Base-by-base conservation (phyloP, 805 yeast genomes). In the Kluyveromyces aestuarii region DNA sequence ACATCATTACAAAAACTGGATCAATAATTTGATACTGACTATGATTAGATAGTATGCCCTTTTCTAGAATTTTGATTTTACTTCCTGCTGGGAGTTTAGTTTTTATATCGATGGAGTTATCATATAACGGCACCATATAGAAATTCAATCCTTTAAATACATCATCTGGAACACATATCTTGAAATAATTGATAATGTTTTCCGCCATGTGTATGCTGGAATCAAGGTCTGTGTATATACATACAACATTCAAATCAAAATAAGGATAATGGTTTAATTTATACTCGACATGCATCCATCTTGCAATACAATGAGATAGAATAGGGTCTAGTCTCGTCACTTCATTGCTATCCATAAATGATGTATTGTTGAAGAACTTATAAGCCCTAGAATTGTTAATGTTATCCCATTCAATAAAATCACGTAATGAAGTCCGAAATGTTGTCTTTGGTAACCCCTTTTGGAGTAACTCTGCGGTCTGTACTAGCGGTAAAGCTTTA, bases 251-350 rank as follows among this genome's bases (percentile, higher is more conserved):
- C 43, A 91, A 69, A 59, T 86, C 89, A 40, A 75, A 72, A 58
- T 82, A 81, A 0, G 90, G 91, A 56, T 79, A 84, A 40, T 76
- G 68, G 53, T 82, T 81, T 55, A 81, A 67, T 63, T 81, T 80
- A 61, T 83, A 85, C 61, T 85, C 82, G 8, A 80, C 82, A 48
- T 87, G 66, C 17, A 90, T 67, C 66, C 87, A 85, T 48, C 90
- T 70, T 0, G 96, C 96, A 49, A 91, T 68, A 41, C 62, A 56
- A 21, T 53, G 58, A 14, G 58, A 55, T 41, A 57, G 37, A 16
- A 54, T 40, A 2, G 59, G 57, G 17, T 56, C 56, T 14, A 30
- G 44, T 19, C n/a, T 43, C 10, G 2, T 19, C 6, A 43, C 39
- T 25, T 43, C 45, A 43, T 43, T 43, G 7, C n/a, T 14, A 16